Evolutionary conservation across 2,329 filamentous ascomycete genomes (phyloP).

Genomic region (Cylindrodendrum hubeiense): DNA sequence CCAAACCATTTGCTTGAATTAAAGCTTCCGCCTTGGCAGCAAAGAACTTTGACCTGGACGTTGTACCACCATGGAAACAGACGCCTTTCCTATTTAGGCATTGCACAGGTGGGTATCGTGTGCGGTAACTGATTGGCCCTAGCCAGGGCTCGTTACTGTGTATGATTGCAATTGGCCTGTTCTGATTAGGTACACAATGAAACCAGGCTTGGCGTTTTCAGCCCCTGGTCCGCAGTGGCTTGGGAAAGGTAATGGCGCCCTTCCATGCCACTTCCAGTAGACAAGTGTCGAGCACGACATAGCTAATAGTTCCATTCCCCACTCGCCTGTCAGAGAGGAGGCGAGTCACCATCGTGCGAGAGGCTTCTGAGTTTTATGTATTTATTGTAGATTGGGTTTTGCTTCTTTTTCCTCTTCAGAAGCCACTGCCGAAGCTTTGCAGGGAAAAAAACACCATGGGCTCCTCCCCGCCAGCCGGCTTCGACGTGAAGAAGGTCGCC

Average conservation of each 20-base stretch:
- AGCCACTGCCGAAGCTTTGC: not conserved
- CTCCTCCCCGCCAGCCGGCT: slow-evolving; percentile 48
- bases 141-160: not conserved
- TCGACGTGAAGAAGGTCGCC: slow-evolving; percentile 73
- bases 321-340: slow-evolving; percentile 34
- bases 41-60: not conserved
- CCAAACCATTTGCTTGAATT: no score
- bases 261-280: slow-evolving; percentile 22
- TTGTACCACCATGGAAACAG: not conserved
- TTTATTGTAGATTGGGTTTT: slow-evolving; percentile 24
- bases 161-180: not conserved
- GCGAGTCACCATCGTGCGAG: slow-evolving; percentile 23
- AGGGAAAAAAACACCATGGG: slow-evolving; percentile 42
- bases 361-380: slow-evolving; percentile 25
- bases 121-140: not conserved
- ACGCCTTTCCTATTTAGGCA: not conserved
- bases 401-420: slow-evolving; percentile 2
- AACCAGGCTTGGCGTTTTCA: not conserved
- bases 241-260: slow-evolving; percentile 2
- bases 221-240: not conserved
- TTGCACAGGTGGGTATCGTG: not conserved
- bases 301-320: slow-evolving; percentile 40
- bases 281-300: slow-evolving; percentile 28
- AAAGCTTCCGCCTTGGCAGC: no score
- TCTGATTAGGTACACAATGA: not conserved